phyloP scores from a whole-genome alignment of 1,284 basidiomycete genomes.

The Albatrellus sp. region DNA sequence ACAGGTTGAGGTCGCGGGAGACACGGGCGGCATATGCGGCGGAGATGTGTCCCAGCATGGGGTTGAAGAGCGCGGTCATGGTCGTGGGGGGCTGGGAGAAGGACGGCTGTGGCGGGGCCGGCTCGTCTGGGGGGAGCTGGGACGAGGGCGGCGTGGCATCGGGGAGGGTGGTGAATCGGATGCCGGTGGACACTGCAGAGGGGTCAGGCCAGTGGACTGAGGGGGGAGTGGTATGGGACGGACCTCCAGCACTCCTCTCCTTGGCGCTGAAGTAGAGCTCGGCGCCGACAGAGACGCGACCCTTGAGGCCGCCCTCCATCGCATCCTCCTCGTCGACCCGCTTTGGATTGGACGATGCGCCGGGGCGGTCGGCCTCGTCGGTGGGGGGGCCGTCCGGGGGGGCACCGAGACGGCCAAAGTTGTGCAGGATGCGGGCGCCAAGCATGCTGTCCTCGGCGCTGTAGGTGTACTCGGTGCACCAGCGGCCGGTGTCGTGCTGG shows the following conservation, averaged over 20 bases:
- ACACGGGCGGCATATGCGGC: constrained; percentile 86
- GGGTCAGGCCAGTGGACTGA: neutral
- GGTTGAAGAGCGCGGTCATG: constrained; percentile 90
- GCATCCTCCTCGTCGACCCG: constrained; percentile 85
- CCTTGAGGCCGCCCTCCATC: constrained; percentile 80
- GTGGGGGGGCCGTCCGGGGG: constrained; percentile 15
- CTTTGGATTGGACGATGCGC: constrained; percentile 26
- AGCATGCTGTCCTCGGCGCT: constrained; percentile 91
- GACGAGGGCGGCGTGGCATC: constrained; percentile 60
- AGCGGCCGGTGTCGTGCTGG: constrained; percentile 87
- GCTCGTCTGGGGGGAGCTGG: constrained; percentile 28
- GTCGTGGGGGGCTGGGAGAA: constrained; percentile 79
- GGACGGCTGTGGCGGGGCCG: constrained; percentile 23
- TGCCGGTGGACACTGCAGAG: constrained; percentile 74
- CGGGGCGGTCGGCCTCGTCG: constrained; percentile 21
- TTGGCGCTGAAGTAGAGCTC: constrained; percentile 91
- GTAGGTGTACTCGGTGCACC: constrained; percentile 92
- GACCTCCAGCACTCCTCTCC: constrained; percentile 86
- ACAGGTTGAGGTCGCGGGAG: constrained; percentile 77
- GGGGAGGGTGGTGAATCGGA: constrained; percentile 85
- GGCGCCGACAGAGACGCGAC: constrained; percentile 84
- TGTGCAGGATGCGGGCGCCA: constrained; percentile 83
- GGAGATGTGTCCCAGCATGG: constrained; percentile 91
- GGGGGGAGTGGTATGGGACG: constrained; percentile 16
- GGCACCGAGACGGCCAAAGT: constrained; percentile 61